A percentile compares a stretch with the other conserved stretches of the same genome.
phyloP scores from a whole-genome alignment of 768 basidiomycete species.

The Agaricus sinodeliciosus region DNA sequence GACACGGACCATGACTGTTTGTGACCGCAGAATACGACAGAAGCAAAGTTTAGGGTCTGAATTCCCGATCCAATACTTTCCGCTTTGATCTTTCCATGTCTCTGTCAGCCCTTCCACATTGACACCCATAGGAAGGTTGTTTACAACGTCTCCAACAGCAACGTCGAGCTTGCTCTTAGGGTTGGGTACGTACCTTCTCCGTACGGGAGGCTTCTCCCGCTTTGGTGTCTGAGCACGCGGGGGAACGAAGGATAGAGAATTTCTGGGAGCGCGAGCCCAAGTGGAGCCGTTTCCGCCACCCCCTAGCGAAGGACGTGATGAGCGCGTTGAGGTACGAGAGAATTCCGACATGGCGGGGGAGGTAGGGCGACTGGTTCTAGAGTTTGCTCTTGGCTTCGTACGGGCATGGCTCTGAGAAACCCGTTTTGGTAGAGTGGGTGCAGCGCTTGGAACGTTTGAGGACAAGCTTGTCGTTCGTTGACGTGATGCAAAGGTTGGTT shows the following conservation, averaged over 20 bases:
- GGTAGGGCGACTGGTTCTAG: slow-evolving; percentile 27
- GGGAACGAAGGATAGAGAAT: slow-evolving; percentile 43
- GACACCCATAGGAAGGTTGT: slow-evolving; percentile 79
- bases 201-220: slow-evolving; percentile 25
- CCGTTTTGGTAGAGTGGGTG: slow-evolving; percentile 26
- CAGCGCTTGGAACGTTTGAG: slow-evolving; percentile 24
- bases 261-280: slow-evolving; percentile 65
- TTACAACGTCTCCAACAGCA: slow-evolving; percentile 88
- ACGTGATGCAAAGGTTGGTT: slow-evolving; percentile 76
- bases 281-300: slow-evolving; percentile 52
- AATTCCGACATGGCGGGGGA: slow-evolving; percentile 64
- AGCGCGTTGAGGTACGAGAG: slow-evolving; percentile 19
- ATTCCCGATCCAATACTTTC: slow-evolving; percentile 95
- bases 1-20: slow-evolving; percentile 94
- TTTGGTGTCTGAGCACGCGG: slow-evolving; percentile 42
- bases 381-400: background rate
- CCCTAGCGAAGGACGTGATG: slow-evolving; percentile 24
- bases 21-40: slow-evolving; percentile 84
- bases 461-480: slow-evolving; percentile 70
- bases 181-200: slow-evolving; percentile 77
- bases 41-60: slow-evolving; percentile 87
- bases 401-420: background rate
- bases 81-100: slow-evolving; percentile 88
- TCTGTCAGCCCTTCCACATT: slow-evolving; percentile 76
- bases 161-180: slow-evolving; percentile 90